Base-by-base conservation (phyloP, 768 basidiomycete genomes). In the Trametes villosa region DNA sequence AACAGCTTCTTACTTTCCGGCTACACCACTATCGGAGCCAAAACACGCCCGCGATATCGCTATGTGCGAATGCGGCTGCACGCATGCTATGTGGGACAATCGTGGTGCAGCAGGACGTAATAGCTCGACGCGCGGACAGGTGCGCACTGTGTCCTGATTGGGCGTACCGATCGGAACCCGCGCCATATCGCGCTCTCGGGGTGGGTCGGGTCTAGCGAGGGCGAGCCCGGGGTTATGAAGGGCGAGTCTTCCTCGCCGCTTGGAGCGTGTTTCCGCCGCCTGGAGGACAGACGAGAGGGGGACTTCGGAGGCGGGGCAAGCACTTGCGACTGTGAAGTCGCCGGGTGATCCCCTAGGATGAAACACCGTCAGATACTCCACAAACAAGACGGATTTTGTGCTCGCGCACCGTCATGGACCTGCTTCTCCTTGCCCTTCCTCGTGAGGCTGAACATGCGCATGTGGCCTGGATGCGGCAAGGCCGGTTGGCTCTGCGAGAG, bases 221-320 rank as follows among this genome's bases (percentile, higher is more conserved):
- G 89, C 12, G 89, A 91, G 15, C 82, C 87, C 33, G 91, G 91
- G 6, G 81, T 80, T 58, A 92, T 89, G 68, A 93, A 92, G 5
- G 86, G 84, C 17, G 83, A 84, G 46, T 86, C 85, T 60, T 85
- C 81, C 29, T 70, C 73, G 9, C 55, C 15, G 51, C 48, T 29
- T n/a, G 55, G n/a, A 4, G 40, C 47, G 31, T 36, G 41, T 47
- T 27, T 22, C 44, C 15, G 60, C 38, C 31, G 58, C 51, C 30
- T 56, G 56, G 22, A 46, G 42, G 49, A 36, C 24, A 29, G 41
- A 1, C 26, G 52, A 34, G 61, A 38, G 17, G 58, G 33, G 5
- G 61, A 60, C 15, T 53, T n/a, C 26, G 63, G 54, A n/a, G 60
- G 44, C 17, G 56, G 44, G 34, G 45, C 31, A n/a, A 64, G 42